A percentile compares a stretch with the other conserved stretches of the same genome.
These are phyloP conservation scores for Leishmania turanica DNA, from an alignment of 208 protist species.

Conservation along the genomic window DNA sequence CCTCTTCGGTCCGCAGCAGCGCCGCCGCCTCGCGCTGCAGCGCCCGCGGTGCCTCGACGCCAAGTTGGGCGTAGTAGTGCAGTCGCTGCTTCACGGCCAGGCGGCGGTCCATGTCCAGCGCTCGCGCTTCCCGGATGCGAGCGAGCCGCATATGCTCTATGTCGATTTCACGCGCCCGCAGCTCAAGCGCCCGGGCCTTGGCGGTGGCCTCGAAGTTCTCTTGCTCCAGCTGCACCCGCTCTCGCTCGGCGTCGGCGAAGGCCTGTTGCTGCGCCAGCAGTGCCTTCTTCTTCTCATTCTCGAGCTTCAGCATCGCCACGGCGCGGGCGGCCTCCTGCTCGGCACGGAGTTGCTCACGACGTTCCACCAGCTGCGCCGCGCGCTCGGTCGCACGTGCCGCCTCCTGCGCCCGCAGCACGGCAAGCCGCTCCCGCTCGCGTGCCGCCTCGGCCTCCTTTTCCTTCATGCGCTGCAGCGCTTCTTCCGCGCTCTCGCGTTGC, in stretches of 20 bases:
- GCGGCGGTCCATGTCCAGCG: slow-evolving; percentile 42
- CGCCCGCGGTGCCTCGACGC: slow-evolving; percentile 24
- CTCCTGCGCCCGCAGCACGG: slow-evolving; percentile 41
- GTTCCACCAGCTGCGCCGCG: slow-evolving; percentile 46
- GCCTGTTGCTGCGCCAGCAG: slow-evolving; percentile 46
- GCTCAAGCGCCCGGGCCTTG: slow-evolving; percentile 48
- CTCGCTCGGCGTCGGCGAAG: slow-evolving; percentile 45
- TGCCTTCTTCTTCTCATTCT: slow-evolving; percentile 66
- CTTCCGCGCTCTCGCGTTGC: slow-evolving; percentile 37
- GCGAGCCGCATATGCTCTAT: slow-evolving; percentile 53
- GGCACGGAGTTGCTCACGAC: slow-evolving; percentile 50
- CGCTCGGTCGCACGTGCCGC: slow-evolving; percentile 35
- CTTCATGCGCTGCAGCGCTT: slow-evolving; percentile 33
- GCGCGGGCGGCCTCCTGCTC: slow-evolving; percentile 57
- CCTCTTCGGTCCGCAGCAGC: slow-evolving; percentile 3
- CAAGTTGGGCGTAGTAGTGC: slow-evolving; percentile 47
- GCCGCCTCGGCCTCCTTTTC: slow-evolving; percentile 38
- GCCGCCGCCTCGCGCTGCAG: slow-evolving; percentile 30
- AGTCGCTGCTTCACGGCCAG: slow-evolving; percentile 44
- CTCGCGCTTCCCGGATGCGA: slow-evolving; percentile 43
- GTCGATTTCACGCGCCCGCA: slow-evolving; percentile 59
- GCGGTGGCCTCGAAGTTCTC: slow-evolving; percentile 40
- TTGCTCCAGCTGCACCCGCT: slow-evolving; percentile 51
- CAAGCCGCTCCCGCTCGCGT: slow-evolving; percentile 36
- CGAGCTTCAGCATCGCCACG: slow-evolving; percentile 53